Percentiles rank a stretch among this genome's conserved stretches.
phyloP scores from a whole-genome alignment of 257 asterid genomes.

The Ligustrum vulgare region DNA sequence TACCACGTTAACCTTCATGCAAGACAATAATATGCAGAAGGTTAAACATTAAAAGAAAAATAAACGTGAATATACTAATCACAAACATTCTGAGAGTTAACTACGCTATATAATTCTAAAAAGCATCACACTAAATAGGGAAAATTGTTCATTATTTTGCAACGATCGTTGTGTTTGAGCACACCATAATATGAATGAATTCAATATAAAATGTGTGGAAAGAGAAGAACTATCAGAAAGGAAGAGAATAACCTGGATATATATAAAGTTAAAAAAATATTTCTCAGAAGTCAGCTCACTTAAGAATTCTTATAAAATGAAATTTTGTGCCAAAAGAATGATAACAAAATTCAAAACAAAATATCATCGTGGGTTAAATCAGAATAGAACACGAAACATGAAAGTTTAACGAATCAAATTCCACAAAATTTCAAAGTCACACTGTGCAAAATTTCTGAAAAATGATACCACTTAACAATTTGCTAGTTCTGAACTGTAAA shows the following conservation, averaged over 20 bases:
- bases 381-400: neutral
- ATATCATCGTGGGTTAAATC: neutral
- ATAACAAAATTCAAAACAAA: neutral
- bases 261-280: neutral
- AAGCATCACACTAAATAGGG: neutral
- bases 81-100: neutral
- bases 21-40: neutral
- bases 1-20: conserved; percentile 72
- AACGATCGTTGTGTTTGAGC: conserved; percentile 96
- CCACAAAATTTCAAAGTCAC: too few species aligned
- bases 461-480: too few species aligned
- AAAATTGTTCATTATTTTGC: conserved; percentile 43
- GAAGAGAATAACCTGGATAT: neutral
- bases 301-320: neutral
- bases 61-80: too few species aligned
- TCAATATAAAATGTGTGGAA: neutral
- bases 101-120: neutral
- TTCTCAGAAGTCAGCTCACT: neutral
- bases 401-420: too few species aligned
- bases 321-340: neutral
- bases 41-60: neutral
- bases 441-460: too few species aligned
- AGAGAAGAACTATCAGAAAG: neutral
- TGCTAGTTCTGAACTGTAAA: too few species aligned
- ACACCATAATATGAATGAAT: conserved; percentile 77